Base-by-base conservation (phyloP, 345 rosid genomes). In the Theobroma cacao region DNA sequence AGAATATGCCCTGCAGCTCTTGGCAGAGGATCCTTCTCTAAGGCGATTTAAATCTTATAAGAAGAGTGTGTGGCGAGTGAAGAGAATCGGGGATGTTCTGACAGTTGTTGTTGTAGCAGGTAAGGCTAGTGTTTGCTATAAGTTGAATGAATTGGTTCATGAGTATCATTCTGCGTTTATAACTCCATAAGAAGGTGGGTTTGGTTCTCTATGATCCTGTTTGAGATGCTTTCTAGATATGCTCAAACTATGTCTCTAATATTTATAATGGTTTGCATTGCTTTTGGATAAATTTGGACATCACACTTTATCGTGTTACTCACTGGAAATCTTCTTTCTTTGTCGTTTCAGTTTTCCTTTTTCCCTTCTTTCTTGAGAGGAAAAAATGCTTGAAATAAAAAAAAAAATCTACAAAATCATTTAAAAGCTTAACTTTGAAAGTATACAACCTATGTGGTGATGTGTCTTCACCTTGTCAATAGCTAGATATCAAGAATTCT, bases 41-140 rank as follows among this genome's bases (percentile, higher is more conserved):
- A 87, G 85, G 50, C 85, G 89, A 73, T 97, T 89, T 90, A 93
- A 94, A 80, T 94, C 99, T 12, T 84, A 90, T 73, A 91, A 89
- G 85, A 90, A 85, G 88, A 45, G 90, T 17, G 98, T 91, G 14
- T 71, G 78, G 74, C 61, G 20, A 11, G 40, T 93, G 83, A 94
- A 91, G 75, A 91, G 87, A 75, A 30, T 94, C 20, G 95, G 95
- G 65, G 97, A 94, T 88, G 89, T 90, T 78, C 98, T 97, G 66
- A 97, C 95, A 0, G n/a, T 90, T 75, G 90, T 87, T 22, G 93
- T 91, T 59, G 90, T 94, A 77, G 98, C 98, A 86, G 98, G 98
- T 91, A 85, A 9, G 61, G 72, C 45, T 65, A 47, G 24, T 38
- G 15, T 79, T 43, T 84, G 59, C 20, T 56, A 26, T 72, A 45